Conservation (phyloP, 345 rosid genomes). For the Eucalyptus cloeziana region DNA sequence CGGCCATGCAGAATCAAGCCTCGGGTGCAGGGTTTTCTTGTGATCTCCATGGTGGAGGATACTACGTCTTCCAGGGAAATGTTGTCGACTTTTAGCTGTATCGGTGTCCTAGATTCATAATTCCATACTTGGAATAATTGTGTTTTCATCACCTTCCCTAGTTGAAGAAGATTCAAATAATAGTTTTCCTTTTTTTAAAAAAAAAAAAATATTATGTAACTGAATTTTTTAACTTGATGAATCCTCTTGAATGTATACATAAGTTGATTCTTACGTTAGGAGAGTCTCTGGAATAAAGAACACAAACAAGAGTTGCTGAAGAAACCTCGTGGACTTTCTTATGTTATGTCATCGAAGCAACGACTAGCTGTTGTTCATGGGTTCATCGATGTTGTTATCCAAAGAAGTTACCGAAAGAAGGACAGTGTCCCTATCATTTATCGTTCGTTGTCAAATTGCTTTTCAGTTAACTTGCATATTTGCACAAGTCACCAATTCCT, state of each 20-base stretch:
- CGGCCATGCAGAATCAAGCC: neutral
- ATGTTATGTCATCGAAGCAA: neutral
- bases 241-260: neutral
- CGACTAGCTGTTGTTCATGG: neutral
- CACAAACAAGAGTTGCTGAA: neutral
- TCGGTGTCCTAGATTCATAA: neutral
- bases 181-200: neutral
- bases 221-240: neutral
- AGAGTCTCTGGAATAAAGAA: neutral
- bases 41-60: slow-evolving; percentile 1
- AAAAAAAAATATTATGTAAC: neutral
- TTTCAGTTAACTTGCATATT: neutral
- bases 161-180: neutral
- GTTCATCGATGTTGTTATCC: neutral
- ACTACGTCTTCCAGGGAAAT: neutral
- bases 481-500: neutral
- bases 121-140: neutral
- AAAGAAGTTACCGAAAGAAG: neutral
- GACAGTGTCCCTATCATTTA: neutral
- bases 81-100: neutral
- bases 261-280: neutral
- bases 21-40: slow-evolving; percentile 9
- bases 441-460: neutral
- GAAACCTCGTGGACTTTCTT: neutral
- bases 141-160: neutral